Conservation (phyloP, 2,329 filamentous ascomycete species). For the Claviceps arundinis region DNA sequence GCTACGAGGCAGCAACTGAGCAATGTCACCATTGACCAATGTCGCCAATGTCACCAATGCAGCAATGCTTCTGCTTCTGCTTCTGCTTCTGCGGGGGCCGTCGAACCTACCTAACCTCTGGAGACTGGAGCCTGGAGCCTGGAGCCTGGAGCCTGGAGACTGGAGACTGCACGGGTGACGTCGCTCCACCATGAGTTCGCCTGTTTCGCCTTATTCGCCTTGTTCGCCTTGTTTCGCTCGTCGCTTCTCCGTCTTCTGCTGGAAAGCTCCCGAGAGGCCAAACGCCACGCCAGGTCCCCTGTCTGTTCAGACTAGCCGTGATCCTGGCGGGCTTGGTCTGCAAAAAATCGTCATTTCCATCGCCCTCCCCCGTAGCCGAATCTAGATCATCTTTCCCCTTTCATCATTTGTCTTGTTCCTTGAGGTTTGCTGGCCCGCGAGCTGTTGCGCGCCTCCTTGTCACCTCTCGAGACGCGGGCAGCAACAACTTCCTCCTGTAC, state of each 20-base stretch:
- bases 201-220: not conserved
- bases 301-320: slow-evolving; percentile 1
- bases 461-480: not conserved
- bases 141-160: not conserved
- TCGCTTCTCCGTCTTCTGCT: not conserved
- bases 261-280: not conserved
- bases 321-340: slow-evolving; percentile 1
- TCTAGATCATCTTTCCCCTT: not conserved
- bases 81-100: not conserved
- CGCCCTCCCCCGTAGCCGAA: not conserved
- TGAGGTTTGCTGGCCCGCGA: not conserved
- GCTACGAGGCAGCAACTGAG: no score
- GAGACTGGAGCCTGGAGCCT: not conserved
- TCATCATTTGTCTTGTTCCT: not conserved
- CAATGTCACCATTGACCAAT: no score
- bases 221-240: not conserved
- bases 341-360: slow-evolving; percentile 8
- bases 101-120: not conserved
- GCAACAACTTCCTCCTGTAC: not conserved
- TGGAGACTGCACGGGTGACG: slow-evolving; percentile 3
- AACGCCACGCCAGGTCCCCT: slow-evolving; percentile 1
- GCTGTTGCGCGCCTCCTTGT: not conserved
- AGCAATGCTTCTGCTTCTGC: no score
- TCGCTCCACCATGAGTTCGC: not conserved
- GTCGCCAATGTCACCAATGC: no score